A percentile compares a stretch with the other conserved stretches of the same genome.
Evolutionary conservation across 495 filamentous ascomycete genomes (phyloP).

Genomic region (Annulohypoxylon stygium): DNA sequence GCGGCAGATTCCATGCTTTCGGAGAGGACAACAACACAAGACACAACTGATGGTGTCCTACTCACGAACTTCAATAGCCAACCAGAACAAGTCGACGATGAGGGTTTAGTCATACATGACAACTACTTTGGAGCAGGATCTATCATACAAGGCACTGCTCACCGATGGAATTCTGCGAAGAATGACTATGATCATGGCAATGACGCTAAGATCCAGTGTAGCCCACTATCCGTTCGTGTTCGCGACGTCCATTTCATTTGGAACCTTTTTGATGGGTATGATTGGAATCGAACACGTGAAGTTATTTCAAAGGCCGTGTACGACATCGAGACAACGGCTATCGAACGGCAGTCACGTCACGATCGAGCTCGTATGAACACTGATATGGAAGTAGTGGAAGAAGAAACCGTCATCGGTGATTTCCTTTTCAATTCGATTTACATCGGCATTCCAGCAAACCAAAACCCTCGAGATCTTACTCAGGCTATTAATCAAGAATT

Average conservation of each 20-base stretch:
- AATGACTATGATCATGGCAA: slow-evolving; percentile 78
- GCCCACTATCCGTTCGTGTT: slow-evolving; percentile 81
- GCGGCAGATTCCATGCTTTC: slow-evolving; percentile 54
- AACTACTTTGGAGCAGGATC: slow-evolving; percentile 80
- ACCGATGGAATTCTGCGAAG: slow-evolving; percentile 81
- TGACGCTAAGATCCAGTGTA: slow-evolving; percentile 69
- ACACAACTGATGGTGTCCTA: slow-evolving; percentile 70
- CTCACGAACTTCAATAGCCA: slow-evolving; percentile 59
- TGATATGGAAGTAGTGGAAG: slow-evolving; percentile 75
- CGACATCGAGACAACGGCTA: slow-evolving; percentile 83
- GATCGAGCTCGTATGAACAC: slow-evolving; percentile 57
- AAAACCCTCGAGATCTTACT: slow-evolving; percentile 82
- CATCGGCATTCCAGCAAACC: slow-evolving; percentile 89
- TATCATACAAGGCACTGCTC: slow-evolving; percentile 73
- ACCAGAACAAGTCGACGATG: slow-evolving; percentile 46
- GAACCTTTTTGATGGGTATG: slow-evolving; percentile 98
- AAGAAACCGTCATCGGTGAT: slow-evolving; percentile 89
- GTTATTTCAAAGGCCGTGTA: slow-evolving; percentile 87
- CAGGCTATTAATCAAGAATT: slow-evolving; percentile 88
- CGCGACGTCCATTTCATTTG: slow-evolving; percentile 94
- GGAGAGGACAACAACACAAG: slow-evolving; percentile 56
- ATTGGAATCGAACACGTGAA: slow-evolving; percentile 91
- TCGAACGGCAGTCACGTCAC: slow-evolving; percentile 72
- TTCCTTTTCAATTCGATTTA: slow-evolving; percentile 99
- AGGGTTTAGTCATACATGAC: slow-evolving; percentile 76